Percentiles rank a stretch among this genome's conserved stretches.
Conservation (phyloP, 768 basidiomycete species). For the Neoboletus subvelutipes region DNA sequence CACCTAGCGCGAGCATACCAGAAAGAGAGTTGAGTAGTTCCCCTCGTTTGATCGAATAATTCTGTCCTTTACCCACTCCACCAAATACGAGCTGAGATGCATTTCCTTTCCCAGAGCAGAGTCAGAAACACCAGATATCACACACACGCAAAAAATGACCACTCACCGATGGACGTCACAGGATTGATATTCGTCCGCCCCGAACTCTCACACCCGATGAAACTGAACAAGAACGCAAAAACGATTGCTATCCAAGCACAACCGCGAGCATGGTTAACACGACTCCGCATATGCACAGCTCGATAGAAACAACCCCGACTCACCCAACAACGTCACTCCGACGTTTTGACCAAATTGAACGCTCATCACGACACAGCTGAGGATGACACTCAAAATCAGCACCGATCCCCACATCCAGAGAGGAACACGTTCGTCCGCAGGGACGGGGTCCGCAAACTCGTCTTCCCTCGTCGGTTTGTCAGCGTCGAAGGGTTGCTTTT, state of each 20-base stretch:
- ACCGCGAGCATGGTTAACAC: not conserved
- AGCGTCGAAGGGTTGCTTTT: not conserved
- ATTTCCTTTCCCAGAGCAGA: constrained; percentile 23
- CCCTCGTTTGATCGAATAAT: constrained; percentile 17
- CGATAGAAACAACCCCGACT: not conserved
- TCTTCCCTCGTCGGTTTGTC: constrained; percentile 19
- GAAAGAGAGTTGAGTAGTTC: constrained; percentile 25
- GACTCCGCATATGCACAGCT: not conserved
- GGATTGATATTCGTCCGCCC: constrained; percentile 65
- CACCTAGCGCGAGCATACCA: constrained; percentile 26
- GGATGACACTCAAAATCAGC: constrained; percentile 45
- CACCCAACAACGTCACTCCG: constrained; percentile 26
- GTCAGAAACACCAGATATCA: not conserved
- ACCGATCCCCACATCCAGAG: constrained; percentile 54
- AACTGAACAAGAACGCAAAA: constrained; percentile 64
- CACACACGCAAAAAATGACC: not conserved
- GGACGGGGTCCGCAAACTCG: constrained; percentile 53
- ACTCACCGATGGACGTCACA: constrained; percentile 50
- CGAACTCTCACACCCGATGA: constrained; percentile 61
- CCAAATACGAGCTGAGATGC: constrained; percentile 67
- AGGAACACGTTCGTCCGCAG: constrained; percentile 55
- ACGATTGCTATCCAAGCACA: constrained; percentile 38
- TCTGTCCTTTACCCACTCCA: constrained; percentile 52
- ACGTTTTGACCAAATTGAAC: constrained; percentile 57
- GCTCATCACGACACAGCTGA: constrained; percentile 52